Conservation (phyloP, 169 alveolate species). For the Neospora caninum region DNA sequence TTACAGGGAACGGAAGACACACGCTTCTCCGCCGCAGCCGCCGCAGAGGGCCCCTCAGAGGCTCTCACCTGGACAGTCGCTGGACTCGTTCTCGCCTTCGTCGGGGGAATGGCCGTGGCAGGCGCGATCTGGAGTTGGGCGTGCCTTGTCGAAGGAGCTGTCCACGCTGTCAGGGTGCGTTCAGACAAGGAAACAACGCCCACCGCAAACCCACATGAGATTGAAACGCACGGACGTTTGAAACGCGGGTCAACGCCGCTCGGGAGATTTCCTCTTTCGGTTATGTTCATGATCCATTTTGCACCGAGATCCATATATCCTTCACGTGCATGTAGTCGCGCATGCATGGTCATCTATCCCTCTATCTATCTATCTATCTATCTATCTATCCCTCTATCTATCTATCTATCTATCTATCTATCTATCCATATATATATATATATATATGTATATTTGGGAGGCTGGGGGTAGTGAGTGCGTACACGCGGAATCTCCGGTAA, state of each 20-base stretch:
- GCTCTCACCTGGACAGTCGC: slow-evolving; percentile 5
- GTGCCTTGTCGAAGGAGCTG: not conserved
- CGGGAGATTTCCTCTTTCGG: too few species aligned
- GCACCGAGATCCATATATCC: too few species aligned
- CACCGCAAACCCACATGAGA: too few species aligned
- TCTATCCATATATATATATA: not conserved
- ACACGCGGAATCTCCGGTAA: too few species aligned
- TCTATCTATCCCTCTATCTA: not conserved
- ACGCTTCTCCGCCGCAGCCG: not conserved
- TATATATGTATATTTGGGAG: too few species aligned
- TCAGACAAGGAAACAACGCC: too few species aligned
- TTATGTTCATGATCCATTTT: too few species aligned
- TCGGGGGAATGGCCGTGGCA: slow-evolving; percentile 4
- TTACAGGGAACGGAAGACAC: too few species aligned
- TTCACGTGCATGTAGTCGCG: not conserved
- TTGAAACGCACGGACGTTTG: too few species aligned
- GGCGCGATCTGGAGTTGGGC: not conserved
- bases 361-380: not conserved
- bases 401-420: not conserved
- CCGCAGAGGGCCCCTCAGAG: not conserved
- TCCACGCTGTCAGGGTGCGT: slow-evolving; percentile 1
- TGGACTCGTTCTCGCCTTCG: not conserved
- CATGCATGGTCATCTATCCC: not conserved
- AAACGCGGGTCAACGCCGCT: too few species aligned
- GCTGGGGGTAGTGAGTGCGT: too few species aligned